Conservation (phyloP, 2,329 filamentous ascomycete species). For the Pestalotiopsis sp. region DNA sequence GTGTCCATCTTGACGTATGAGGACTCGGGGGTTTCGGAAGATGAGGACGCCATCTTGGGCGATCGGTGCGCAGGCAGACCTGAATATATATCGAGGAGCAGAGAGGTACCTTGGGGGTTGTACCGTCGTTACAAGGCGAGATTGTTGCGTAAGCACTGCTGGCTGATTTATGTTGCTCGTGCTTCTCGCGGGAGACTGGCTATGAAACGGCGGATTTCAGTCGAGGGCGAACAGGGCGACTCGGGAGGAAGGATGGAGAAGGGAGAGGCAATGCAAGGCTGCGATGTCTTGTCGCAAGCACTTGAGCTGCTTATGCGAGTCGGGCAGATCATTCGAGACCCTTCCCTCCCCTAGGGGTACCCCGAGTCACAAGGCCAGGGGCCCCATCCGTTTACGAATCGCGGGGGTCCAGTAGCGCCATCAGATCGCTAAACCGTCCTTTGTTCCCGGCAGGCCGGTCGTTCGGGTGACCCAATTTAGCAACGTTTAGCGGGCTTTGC, state of each 20-base stretch:
- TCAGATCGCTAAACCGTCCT: constrained; percentile 8
- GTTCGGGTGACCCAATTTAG: background rate
- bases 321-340: background rate
- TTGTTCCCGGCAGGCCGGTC: constrained; percentile 6
- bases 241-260: background rate
- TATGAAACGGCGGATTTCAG: background rate
- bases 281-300: constrained; percentile 2
- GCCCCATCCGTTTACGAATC: background rate
- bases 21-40: constrained; percentile 42
- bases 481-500: background rate
- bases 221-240: background rate
- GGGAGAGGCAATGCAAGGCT: constrained; percentile 3
- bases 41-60: constrained; percentile 56
- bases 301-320: background rate
- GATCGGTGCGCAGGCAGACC: background rate
- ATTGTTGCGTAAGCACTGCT: constrained; percentile 25
- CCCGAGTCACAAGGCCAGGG: background rate
- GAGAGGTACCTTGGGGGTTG: background rate
- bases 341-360: background rate
- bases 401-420: constrained; percentile 10
- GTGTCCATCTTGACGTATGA: constrained; percentile 75
- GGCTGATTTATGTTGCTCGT: constrained; percentile 10
- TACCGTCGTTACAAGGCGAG: constrained; percentile 17
- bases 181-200: background rate
- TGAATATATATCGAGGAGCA: constrained; percentile 17